phyloP scores from a whole-genome alignment of 306 rosid species.

The Dalbergia cochinchinensis region DNA sequence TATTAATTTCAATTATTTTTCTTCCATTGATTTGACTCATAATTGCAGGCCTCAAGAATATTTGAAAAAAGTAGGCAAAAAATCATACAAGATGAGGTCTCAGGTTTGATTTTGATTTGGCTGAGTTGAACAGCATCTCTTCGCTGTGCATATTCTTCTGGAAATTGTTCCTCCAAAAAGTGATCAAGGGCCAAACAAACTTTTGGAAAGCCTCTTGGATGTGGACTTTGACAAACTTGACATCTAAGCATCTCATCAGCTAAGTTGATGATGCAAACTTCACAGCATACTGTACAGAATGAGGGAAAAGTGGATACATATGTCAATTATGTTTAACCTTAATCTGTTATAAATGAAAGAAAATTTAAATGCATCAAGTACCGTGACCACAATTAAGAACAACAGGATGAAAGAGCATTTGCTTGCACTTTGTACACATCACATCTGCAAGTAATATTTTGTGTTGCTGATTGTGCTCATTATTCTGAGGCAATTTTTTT shows the following conservation, averaged over 20 bases:
- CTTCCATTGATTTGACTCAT: background rate
- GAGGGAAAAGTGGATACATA: constrained; percentile 18
- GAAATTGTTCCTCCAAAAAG: constrained; percentile 70
- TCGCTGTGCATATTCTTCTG: constrained; percentile 67
- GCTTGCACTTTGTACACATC: constrained; percentile 70
- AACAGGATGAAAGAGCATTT: constrained; percentile 68
- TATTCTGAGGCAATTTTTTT: constrained; percentile 41
- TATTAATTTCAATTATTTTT: background rate
- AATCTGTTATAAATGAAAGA: constrained; percentile 27
- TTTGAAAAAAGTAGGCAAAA: constrained; percentile 25
- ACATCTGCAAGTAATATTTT: constrained; percentile 65
- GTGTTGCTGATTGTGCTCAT: constrained; percentile 39
- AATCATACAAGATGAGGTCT: constrained; percentile 56
- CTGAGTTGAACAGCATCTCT: constrained; percentile 56
- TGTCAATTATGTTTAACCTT: constrained; percentile 25
- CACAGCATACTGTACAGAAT: constrained; percentile 67
- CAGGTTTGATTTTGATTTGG: constrained; percentile 49
- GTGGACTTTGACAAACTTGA: constrained; percentile 70
- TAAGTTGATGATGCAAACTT: constrained; percentile 57
- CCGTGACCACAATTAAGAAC: constrained; percentile 94
- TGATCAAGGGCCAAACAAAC: constrained; percentile 74
- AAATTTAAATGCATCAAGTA: constrained; percentile 39
- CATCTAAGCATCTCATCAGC: constrained; percentile 64
- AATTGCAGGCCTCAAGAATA: constrained; percentile 5
- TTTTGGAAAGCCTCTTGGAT: constrained; percentile 77